These are phyloP conservation scores for Calonectria fujianensis DNA, from an alignment of 2,329 filamentous ascomycete genomes.

Conservation along the genomic window DNA sequence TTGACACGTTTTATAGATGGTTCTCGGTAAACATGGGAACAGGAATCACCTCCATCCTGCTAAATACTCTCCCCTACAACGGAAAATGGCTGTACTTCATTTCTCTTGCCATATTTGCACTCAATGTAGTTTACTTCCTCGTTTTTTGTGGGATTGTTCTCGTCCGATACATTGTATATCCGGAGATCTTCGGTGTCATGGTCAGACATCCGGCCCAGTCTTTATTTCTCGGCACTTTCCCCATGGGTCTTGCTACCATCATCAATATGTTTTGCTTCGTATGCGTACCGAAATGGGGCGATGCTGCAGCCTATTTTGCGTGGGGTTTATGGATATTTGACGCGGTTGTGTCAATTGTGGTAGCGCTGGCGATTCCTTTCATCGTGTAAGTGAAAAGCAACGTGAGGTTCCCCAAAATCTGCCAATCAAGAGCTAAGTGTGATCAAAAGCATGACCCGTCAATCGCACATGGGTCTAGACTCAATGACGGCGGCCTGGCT, in stretches of 20 bases:
- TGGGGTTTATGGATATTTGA: slow-evolving; percentile 75
- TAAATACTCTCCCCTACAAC: slow-evolving; percentile 75
- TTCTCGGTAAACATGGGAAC: slow-evolving; percentile 77
- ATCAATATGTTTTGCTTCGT: slow-evolving; percentile 76
- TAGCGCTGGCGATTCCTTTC: slow-evolving; percentile 67
- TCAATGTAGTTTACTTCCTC: slow-evolving; percentile 74
- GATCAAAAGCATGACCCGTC: slow-evolving; percentile 14
- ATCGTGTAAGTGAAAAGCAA: slow-evolving; percentile 55
- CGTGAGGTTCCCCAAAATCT: too few relatives aligned
- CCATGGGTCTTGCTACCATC: slow-evolving; percentile 78
- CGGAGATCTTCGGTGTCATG: slow-evolving; percentile 76
- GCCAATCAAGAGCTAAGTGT: background rate
- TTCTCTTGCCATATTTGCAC: slow-evolving; percentile 72
- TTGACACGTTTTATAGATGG: slow-evolving; percentile 34
- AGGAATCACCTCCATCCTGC: slow-evolving; percentile 75
- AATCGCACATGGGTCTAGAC: slow-evolving; percentile 16
- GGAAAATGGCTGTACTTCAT: slow-evolving; percentile 73
- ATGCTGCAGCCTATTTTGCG: slow-evolving; percentile 68
- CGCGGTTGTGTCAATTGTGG: slow-evolving; percentile 63
- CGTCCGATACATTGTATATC: slow-evolving; percentile 76
- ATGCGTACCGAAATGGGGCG: slow-evolving; percentile 74
- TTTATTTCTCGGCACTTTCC: slow-evolving; percentile 78
- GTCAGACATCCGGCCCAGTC: slow-evolving; percentile 77
- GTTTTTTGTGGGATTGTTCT: slow-evolving; percentile 69
- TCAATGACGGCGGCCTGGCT: slow-evolving; percentile 69